A percentile compares a stretch with the other conserved stretches of the same genome.
These are phyloP conservation scores for Ophiostoma triangulosporum DNA, from an alignment of 2,329 filamentous ascomycete genomes.

Conservation along the genomic window DNA sequence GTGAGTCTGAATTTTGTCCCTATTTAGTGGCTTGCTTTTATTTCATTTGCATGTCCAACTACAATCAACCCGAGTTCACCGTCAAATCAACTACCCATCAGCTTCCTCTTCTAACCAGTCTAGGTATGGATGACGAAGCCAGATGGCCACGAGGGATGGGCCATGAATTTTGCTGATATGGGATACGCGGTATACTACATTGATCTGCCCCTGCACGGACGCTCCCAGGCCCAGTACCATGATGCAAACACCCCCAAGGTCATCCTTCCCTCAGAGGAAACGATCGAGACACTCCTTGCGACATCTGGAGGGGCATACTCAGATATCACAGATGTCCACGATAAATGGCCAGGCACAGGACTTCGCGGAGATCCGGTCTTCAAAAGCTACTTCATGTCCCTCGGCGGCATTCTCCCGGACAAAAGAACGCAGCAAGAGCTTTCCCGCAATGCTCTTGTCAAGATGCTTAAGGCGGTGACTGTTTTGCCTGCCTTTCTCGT, in stretches of 20 bases:
- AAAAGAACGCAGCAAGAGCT: slow-evolving; percentile 15
- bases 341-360: slow-evolving; percentile 29
- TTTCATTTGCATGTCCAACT: background rate
- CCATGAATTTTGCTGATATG: slow-evolving; percentile 26
- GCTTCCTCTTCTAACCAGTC: background rate
- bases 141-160: slow-evolving; percentile 32
- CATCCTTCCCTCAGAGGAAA: slow-evolving; percentile 4
- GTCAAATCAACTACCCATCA: background rate
- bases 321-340: slow-evolving; percentile 15
- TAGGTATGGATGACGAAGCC: slow-evolving; percentile 33
- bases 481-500: slow-evolving; percentile 26
- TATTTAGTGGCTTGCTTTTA: background rate
- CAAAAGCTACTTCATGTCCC: slow-evolving; percentile 31
- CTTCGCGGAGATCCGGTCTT: slow-evolving; percentile 32
- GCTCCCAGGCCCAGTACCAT: slow-evolving; percentile 15
- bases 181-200: slow-evolving; percentile 31
- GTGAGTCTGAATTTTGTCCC: slow-evolving; percentile 15
- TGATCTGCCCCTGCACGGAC: slow-evolving; percentile 28
- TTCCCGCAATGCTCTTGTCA: background rate
- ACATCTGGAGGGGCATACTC: slow-evolving; percentile 8
- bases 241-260: slow-evolving; percentile 13
- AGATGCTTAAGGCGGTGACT: slow-evolving; percentile 8
- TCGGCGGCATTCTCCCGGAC: slow-evolving; percentile 23
- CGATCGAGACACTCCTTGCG: background rate
- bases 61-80: background rate